Percentiles rank a stretch among this genome's conserved stretches.
These are phyloP conservation scores for Raddia distichophylla DNA, from an alignment of 176 grass and related monocot species.

Conservation along the genomic window DNA sequence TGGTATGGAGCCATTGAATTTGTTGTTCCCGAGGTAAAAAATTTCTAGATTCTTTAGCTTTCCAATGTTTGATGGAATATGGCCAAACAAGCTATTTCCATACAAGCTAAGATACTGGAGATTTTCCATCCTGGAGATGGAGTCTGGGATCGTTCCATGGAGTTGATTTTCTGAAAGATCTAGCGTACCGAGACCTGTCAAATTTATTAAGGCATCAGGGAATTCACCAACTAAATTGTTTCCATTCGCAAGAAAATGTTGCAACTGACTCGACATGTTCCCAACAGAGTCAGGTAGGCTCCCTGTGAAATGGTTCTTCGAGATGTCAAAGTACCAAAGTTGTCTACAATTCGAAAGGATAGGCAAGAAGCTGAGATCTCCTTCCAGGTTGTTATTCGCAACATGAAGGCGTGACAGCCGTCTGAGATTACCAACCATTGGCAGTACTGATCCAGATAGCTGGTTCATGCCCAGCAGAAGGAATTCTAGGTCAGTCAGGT, in stretches of 20 bases:
- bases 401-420: not conserved
- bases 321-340: not conserved
- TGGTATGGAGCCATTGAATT: conserved; percentile 19
- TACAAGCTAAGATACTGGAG: not conserved
- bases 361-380: conserved; percentile 7
- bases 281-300: not conserved
- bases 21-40: not conserved
- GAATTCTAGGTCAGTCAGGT: not conserved
- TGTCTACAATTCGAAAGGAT: conserved; percentile 8
- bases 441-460: not conserved
- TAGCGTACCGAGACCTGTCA: not conserved
- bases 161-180: not conserved
- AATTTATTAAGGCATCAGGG: conserved; percentile 19
- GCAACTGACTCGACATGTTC: not conserved
- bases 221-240: not conserved
- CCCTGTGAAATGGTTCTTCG: not conserved
- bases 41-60: not conserved
- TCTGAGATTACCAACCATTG: not conserved
- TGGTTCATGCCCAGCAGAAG: not conserved
- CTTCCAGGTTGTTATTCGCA: not conserved
- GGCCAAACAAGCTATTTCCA: not conserved
- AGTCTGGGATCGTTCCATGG: not conserved
- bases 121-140: not conserved
- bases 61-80: not conserved
- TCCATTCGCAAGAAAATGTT: not conserved